These are phyloP conservation scores for Coniophora puteana DNA, from an alignment of 1,284 basidiomycete genomes.

Conservation along the genomic window DNA sequence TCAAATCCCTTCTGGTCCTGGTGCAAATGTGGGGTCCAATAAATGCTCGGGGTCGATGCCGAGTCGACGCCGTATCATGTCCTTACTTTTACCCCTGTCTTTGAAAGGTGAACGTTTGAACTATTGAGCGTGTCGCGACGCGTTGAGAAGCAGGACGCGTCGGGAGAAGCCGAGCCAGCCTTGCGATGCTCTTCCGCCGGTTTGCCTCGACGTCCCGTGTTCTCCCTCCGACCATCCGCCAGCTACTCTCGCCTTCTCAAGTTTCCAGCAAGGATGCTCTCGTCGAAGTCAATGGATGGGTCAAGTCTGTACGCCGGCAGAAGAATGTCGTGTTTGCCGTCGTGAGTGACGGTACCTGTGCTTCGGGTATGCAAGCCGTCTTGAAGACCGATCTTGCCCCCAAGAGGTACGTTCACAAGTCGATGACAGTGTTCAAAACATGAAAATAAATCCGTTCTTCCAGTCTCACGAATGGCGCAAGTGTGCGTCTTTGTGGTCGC, in stretches of 20 bases:
- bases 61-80: no score
- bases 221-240: conserved; percentile 53
- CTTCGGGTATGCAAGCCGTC: conserved; percentile 74
- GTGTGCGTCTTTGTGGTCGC: conserved; percentile 64
- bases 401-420: conserved; percentile 12
- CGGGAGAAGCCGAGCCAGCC: no score
- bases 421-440: not conserved
- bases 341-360: conserved; percentile 77
- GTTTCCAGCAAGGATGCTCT: conserved; percentile 7
- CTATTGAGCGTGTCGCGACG: no score
- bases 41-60: no score
- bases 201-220: conserved; percentile 23
- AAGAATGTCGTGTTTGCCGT: conserved; percentile 86
- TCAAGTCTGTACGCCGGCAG: conserved; percentile 80
- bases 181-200: conserved; percentile 23
- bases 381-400: conserved; percentile 34
- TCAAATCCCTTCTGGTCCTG: no score
- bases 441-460: not conserved
- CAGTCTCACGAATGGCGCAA: conserved; percentile 70
- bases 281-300: conserved; percentile 68
- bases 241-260: conserved; percentile 40
- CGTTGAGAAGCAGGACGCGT: no score
- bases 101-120: no score
- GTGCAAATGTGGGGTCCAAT: no score
- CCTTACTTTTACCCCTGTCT: no score